phyloP scores from a whole-genome alignment of 208 protist genomes.

The Herpetomonas tarakana region DNA sequence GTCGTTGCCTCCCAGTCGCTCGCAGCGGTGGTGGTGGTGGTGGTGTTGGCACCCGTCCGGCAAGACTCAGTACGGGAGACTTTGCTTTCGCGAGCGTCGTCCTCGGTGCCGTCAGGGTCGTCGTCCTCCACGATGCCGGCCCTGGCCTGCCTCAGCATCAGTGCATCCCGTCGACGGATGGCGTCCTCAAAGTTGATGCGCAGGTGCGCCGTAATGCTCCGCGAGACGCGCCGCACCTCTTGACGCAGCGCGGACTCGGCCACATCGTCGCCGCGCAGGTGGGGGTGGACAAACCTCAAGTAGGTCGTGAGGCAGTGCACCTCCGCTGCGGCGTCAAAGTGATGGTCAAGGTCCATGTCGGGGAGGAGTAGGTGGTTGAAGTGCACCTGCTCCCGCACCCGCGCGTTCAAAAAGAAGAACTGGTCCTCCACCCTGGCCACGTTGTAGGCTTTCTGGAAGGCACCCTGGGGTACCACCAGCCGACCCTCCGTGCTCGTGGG shows the following conservation, averaged over 20 bases:
- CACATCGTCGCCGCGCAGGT: constrained; percentile 25
- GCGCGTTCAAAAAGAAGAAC: constrained; percentile 96
- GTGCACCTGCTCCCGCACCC: constrained; percentile 86
- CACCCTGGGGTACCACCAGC: constrained; percentile 84
- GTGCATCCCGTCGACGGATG: constrained; percentile 64
- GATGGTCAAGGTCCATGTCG: constrained; percentile 86
- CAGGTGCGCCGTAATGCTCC: constrained; percentile 66
- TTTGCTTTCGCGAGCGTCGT: constrained; percentile 2
- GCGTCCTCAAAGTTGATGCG: constrained; percentile 69
- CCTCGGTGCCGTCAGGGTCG: neutral
- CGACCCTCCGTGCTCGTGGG: constrained; percentile 95
- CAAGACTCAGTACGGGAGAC: neutral
- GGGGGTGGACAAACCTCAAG: constrained; percentile 59
- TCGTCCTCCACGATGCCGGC: constrained; percentile 14
- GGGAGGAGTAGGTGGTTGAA: constrained; percentile 82
- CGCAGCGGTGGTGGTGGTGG: neutral
- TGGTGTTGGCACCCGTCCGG: neutral
- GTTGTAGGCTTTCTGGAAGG: constrained; percentile 61
- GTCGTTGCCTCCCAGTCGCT: constrained; percentile 50
- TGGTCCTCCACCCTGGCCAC: constrained; percentile 86
- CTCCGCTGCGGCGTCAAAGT: constrained; percentile 93
- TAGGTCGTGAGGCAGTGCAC: constrained; percentile 83
- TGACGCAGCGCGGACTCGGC: constrained; percentile 26
- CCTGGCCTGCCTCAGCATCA: constrained; percentile 72
- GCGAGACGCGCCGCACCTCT: constrained; percentile 57